phyloP scores from a whole-genome alignment of 345 rosid species.

The Moricandia moricandioides region DNA sequence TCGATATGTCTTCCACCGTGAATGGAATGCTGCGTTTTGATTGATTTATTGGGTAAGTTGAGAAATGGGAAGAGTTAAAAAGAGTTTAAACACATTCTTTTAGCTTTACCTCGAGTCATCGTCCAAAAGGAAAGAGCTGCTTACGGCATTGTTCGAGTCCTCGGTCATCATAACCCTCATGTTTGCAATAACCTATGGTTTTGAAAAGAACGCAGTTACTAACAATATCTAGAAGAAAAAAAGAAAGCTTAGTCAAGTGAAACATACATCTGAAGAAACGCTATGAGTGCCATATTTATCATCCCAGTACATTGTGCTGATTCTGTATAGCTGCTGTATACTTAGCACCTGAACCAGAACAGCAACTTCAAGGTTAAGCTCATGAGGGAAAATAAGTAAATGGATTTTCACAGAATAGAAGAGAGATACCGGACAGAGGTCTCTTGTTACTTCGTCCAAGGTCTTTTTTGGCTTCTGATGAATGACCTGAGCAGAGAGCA shows the following conservation, averaged over 20 bases:
- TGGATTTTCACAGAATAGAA: slow-evolving; percentile 1
- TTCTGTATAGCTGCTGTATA: slow-evolving; percentile 94
- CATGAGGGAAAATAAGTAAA: background rate
- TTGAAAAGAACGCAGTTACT: slow-evolving; percentile 9
- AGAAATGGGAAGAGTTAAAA: background rate
- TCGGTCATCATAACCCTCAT: slow-evolving; percentile 99
- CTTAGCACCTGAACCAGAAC: slow-evolving; percentile 72
- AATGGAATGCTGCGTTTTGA: slow-evolving; percentile 80
- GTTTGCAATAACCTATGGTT: slow-evolving; percentile 72
- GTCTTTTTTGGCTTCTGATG: slow-evolving; percentile 98
- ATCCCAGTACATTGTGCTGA: slow-evolving; percentile 99
- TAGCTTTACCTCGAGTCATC: slow-evolving; percentile 87
- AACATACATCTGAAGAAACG: slow-evolving; percentile 93
- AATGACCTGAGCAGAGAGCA: slow-evolving; percentile 61
- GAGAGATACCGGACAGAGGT: slow-evolving; percentile 78
- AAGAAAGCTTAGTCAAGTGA: slow-evolving; percentile 6
- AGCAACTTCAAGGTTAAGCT: background rate
- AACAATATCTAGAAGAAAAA: background rate
- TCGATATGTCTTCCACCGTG: slow-evolving; percentile 96
- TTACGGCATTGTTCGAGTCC: slow-evolving; percentile 88
- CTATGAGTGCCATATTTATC: slow-evolving; percentile 97
- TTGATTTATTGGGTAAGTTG: slow-evolving; percentile 17
- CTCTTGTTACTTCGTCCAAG: slow-evolving; percentile 84
- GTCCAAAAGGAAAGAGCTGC: slow-evolving; percentile 91
- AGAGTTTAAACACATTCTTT: background rate